phyloP scores from a whole-genome alignment of 2,329 filamentous ascomycete genomes.

The Aureobasidium sp. region DNA sequence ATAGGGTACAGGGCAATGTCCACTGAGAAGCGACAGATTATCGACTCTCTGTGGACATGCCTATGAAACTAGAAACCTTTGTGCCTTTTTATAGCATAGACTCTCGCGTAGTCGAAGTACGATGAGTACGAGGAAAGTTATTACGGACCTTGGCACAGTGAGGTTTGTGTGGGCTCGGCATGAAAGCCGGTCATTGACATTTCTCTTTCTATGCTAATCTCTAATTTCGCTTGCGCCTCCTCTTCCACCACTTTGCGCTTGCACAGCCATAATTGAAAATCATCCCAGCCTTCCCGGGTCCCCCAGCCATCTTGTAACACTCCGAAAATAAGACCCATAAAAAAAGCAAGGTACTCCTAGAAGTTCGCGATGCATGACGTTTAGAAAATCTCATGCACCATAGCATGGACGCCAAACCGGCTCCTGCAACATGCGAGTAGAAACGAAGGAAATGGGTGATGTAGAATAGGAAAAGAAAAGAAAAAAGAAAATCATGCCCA shows the following conservation, averaged over 20 bases:
- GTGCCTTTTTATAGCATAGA: too few relatives aligned
- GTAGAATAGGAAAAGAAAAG: background rate
- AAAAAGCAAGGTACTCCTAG: constrained; percentile 8
- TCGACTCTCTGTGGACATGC: too few relatives aligned
- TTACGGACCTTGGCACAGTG: too few relatives aligned
- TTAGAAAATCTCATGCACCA: background rate
- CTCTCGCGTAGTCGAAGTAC: too few relatives aligned
- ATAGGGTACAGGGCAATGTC: too few relatives aligned
- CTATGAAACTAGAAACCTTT: too few relatives aligned
- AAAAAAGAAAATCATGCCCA: constrained; percentile 1
- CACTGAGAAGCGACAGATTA: too few relatives aligned
- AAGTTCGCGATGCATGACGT: constrained; percentile 10
- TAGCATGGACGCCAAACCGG: background rate
- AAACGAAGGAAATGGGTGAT: constrained; percentile 10
- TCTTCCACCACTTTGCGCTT: background rate
- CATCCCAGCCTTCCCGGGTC: background rate
- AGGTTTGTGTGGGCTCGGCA: background rate
- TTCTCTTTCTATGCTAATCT: constrained; percentile 11
- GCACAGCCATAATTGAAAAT: constrained; percentile 5
- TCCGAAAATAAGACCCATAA: background rate
- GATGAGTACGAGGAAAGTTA: too few relatives aligned
- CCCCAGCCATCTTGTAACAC: background rate
- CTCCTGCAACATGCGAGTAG: constrained; percentile 12
- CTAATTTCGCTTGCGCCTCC: constrained; percentile 3
- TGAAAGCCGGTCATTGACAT: constrained; percentile 6